Percentiles rank a stretch among this genome's conserved stretches.
Conservation (phyloP, 352 stramenopile genomes). For the Pythium rhizo-oryzae region DNA sequence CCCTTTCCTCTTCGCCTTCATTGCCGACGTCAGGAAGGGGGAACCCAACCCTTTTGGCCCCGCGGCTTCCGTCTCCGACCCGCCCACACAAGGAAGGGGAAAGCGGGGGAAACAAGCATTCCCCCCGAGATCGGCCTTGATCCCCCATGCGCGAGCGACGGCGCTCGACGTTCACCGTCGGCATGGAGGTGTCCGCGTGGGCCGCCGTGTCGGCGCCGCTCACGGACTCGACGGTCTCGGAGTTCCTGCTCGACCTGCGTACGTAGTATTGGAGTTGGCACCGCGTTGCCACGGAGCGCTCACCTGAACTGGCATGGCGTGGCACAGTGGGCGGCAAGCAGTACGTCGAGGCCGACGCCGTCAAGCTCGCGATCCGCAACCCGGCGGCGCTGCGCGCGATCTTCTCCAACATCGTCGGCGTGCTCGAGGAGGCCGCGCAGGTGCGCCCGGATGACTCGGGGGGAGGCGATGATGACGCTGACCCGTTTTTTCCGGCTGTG, state of each 20-base stretch:
- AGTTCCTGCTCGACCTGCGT: slow-evolving; percentile 55
- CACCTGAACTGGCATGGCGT: slow-evolving; percentile 6
- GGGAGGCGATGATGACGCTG: no score
- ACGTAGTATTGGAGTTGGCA: no score
- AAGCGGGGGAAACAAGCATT: no score
- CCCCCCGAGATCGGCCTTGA: no score
- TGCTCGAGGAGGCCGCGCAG: slow-evolving; percentile 69
- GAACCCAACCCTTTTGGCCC: no score
- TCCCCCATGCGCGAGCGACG: slow-evolving; percentile 28
- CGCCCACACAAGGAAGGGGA: background rate
- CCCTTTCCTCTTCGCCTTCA: background rate
- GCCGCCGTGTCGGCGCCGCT: slow-evolving; percentile 27
- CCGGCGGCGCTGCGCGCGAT: slow-evolving; percentile 59
- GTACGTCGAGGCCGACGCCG: slow-evolving; percentile 60
- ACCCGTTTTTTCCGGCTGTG: no score
- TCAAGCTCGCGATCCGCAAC: slow-evolving; percentile 67
- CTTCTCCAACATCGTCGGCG: slow-evolving; percentile 68
- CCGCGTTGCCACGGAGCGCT: no score
- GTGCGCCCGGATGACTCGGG: no score
- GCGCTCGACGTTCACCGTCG: slow-evolving; percentile 33
- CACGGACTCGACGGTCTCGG: slow-evolving; percentile 30
- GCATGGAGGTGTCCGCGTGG: slow-evolving; percentile 32
- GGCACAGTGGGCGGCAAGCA: slow-evolving; percentile 68
- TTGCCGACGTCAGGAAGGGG: slow-evolving; percentile 8
- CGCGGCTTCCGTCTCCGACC: no score